Evolutionary conservation across 2,329 filamentous ascomycete genomes (phyloP).

Genomic region (Hypomyces perniciosus): DNA sequence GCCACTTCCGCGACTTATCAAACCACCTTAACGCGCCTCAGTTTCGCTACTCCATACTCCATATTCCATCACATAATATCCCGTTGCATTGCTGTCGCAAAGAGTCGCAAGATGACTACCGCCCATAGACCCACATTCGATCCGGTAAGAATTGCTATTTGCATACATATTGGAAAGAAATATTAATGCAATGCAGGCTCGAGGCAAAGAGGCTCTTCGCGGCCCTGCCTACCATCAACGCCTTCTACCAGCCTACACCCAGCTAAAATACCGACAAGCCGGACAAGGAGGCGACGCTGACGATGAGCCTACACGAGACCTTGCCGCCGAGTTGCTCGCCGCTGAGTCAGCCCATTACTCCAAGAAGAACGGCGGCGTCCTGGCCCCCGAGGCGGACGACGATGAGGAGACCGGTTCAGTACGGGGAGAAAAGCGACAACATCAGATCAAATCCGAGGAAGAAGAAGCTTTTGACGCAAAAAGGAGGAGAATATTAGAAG

Average conservation of each 20-base stretch:
- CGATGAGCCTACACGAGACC: constrained; percentile 67
- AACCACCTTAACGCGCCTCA: neutral
- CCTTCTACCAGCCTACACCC: constrained; percentile 86
- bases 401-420: constrained; percentile 32
- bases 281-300: constrained; percentile 78
- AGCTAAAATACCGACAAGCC: constrained; percentile 80
- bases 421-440: constrained; percentile 52
- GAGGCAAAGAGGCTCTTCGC: constrained; percentile 89
- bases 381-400: constrained; percentile 43
- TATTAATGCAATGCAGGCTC: constrained; percentile 49
- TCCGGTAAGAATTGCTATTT: constrained; percentile 53
- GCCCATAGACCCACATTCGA: constrained; percentile 90
- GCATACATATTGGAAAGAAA: neutral
- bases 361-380: constrained; percentile 61
- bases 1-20: constrained; percentile 6
- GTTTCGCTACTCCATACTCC: neutral
- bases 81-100: neutral
- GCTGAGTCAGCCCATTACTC: constrained; percentile 84
- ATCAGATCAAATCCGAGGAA: constrained; percentile 18
- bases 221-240: constrained; percentile 95
- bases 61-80: neutral
- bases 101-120: constrained; percentile 48
- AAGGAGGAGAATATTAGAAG: constrained; percentile 77
- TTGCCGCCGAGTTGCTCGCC: constrained; percentile 81
- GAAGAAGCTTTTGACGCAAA: constrained; percentile 75